phyloP scores from a whole-genome alignment of 306 rosid species.

The Sicyos baderoa region DNA sequence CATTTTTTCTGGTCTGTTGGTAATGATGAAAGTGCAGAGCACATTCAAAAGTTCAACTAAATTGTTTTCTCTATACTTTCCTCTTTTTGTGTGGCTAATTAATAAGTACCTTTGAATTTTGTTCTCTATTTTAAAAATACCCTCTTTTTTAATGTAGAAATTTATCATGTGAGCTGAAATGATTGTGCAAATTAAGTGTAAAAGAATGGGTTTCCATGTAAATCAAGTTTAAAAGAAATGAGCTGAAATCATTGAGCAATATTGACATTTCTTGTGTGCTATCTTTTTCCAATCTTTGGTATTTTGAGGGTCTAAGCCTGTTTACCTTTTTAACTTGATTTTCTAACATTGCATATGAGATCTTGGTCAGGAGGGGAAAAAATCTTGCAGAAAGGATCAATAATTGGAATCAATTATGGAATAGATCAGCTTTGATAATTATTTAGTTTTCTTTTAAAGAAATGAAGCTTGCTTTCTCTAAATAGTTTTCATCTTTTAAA shows the following conservation, averaged over 20 bases:
- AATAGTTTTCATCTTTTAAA: too few relatives aligned
- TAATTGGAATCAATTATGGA: background rate
- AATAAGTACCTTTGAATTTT: too few relatives aligned
- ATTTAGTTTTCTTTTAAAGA: too few relatives aligned
- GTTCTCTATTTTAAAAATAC: too few relatives aligned
- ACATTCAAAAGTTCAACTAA: background rate
- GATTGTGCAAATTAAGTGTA: background rate
- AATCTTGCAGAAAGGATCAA: too few relatives aligned
- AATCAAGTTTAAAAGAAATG: too few relatives aligned
- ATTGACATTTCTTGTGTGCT: background rate
- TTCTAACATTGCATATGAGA: background rate
- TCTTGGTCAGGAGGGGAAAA: background rate
- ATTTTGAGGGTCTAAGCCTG: background rate
- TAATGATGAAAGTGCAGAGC: background rate
- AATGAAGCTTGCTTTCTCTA: too few relatives aligned
- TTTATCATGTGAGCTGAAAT: background rate
- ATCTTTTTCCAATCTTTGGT: background rate
- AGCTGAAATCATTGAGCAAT: background rate
- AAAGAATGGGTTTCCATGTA: too few relatives aligned
- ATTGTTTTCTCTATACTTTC: background rate
- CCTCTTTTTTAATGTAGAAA: too few relatives aligned
- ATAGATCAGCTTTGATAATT: background rate
- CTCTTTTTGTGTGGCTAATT: background rate
- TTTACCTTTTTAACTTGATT: background rate
- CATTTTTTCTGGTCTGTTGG: slow-evolving; percentile 16